Evolutionary conservation across 768 basidiomycete genomes (phyloP), one percentile per base, ranked within the genome.

Genomic region (Naganishia vishniacii): DNA sequence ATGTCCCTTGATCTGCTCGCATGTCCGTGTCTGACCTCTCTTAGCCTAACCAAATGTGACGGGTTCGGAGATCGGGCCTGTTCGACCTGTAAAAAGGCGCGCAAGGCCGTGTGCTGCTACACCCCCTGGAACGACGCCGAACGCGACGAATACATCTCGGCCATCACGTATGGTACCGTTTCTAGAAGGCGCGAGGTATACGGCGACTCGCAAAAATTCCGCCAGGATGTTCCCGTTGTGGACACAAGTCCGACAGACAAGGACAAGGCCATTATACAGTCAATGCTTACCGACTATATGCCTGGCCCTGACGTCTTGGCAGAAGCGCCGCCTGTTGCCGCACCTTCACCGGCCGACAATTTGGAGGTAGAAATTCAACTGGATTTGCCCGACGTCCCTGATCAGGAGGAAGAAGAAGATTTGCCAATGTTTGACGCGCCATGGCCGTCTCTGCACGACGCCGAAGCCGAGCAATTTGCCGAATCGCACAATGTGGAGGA

Each of bases 61-160:
- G 53, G 53, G 13, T 56, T 40, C 32, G 53, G 53, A 9, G 53
- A 56, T 34, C 32, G 53, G n/a, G 34, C 53, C 23, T 56, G 53
- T 40, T 37, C 53, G n/a, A 16, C 31, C 16, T 56, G 53, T 34
- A 41, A n/a, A 8, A 37, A 26, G 32, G 18, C 34, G 4, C 15
- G 31, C 23, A 41, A 37, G 34, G 3, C 32, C 6, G 25, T 26
- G 32, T 56, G 53, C 23, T 37, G 18, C 8, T 56, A 56, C 53
- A 37, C 37, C 20, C 53, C 53, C 18, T 56, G 53, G 53, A 40
- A 32, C 11, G 53, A 40, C 11, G 37, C n/a, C 1, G 53, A 56
- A 37, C 53, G 40, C 20, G 34, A 23, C 32, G 53, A 56, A 40
- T 37, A 40, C 37, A 32, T 40, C 23, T 32, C 53, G 8, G 34